phyloP scores from a whole-genome alignment of 2,329 filamentous ascomycete genomes.

The Monosporascus ibericus region DNA sequence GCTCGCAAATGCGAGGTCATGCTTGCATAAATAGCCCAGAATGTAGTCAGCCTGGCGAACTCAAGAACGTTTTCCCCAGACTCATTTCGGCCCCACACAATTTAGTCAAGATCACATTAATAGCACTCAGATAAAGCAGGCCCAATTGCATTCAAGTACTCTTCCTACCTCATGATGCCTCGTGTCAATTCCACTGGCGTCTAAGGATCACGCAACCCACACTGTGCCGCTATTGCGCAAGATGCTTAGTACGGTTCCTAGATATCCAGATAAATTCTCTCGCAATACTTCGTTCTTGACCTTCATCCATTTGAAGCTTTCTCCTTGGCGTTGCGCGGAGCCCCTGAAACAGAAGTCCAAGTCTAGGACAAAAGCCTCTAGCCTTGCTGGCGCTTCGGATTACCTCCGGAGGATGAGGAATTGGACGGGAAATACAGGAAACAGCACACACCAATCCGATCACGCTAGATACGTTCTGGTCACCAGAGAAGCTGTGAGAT shows the following conservation, averaged over 20 bases:
- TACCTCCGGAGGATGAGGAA: not conserved
- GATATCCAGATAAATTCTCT: not conserved
- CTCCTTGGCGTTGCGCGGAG: not conserved
- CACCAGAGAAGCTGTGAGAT: not conserved
- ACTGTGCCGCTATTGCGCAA: not conserved
- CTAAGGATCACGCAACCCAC: not conserved
- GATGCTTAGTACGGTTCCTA: slow-evolving; percentile 1
- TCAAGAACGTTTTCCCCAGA: not conserved
- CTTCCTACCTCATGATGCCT: not conserved
- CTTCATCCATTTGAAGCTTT: not conserved
- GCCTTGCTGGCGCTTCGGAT: not conserved
- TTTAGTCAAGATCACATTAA: not conserved
- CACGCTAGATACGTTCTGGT: not conserved
- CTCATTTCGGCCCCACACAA: not conserved
- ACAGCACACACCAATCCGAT: not conserved
- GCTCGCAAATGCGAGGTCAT: slow-evolving; percentile 5
- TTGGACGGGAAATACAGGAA: not conserved
- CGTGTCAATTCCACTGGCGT: not conserved
- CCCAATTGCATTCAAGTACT: not conserved
- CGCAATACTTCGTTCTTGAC: not conserved
- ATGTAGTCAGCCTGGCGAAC: slow-evolving; percentile 1
- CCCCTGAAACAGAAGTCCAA: not conserved
- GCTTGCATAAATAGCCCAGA: slow-evolving; percentile 4
- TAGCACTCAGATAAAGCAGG: not conserved
- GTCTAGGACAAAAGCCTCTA: not conserved